A percentile compares a stretch with the other conserved stretches of the same genome.
phyloP scores from a whole-genome alignment of 2,329 filamentous ascomycete species.

The Cladophialophora immunda region DNA sequence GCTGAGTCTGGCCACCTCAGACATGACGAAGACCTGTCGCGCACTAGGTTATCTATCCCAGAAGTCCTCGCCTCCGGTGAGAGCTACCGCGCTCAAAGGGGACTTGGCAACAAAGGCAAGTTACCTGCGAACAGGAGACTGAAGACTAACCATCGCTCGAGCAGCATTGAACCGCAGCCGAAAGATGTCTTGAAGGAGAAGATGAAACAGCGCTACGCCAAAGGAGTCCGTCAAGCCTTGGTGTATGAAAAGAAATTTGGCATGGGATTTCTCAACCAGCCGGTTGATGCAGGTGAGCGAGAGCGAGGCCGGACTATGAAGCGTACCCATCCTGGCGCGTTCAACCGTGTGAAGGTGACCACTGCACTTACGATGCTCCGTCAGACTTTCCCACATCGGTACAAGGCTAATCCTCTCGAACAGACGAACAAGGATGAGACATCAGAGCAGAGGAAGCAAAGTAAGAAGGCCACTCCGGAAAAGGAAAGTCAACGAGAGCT shows the following conservation, averaged over 20 bases:
- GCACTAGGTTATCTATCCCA: neutral
- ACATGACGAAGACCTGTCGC: neutral
- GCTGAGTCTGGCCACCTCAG: conserved; percentile 13
- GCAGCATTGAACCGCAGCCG: neutral
- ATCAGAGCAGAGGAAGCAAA: neutral
- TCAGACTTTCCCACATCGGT: conserved; percentile 1
- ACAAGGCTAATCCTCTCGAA: conserved; percentile 3
- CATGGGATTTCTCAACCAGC: neutral
- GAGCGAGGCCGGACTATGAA: conserved; percentile 11
- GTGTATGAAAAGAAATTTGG: conserved; percentile 10
- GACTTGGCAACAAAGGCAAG: conserved; percentile 12
- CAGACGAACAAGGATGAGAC: neutral
- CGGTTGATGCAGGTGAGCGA: neutral
- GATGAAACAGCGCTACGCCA: neutral
- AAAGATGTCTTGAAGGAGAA: neutral
- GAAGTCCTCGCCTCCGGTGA: neutral
- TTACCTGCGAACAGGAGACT: neutral
- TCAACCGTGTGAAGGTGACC: conserved; percentile 4
- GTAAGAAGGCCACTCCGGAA: neutral
- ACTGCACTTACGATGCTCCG: conserved; percentile 11
- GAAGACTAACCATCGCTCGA: neutral
- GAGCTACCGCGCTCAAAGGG: neutral
- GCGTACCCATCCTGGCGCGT: conserved; percentile 11
- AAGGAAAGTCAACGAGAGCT: neutral
- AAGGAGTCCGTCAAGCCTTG: neutral